Evolutionary conservation across 139 green algal species (phyloP), one percentile per base, ranked within the genome.

Genomic region (Tetradesmus lagerheimii): DNA sequence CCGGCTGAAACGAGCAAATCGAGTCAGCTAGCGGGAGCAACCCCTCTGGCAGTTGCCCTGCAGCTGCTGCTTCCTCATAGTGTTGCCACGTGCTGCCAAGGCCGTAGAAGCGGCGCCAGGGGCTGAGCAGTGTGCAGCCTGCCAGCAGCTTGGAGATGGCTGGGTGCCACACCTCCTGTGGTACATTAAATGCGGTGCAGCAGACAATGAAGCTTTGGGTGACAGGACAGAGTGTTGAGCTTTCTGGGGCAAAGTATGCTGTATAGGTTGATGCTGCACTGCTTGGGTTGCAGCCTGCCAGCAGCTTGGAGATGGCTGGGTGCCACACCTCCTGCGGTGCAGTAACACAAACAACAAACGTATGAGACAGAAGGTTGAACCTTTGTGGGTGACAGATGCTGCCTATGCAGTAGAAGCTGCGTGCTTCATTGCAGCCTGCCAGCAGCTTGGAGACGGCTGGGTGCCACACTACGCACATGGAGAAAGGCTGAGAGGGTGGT

Each of bases 91-190:
- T 89, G 39, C 64, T 89, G 53, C 57, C 35, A 15, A 89, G 20
- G 57, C 83, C 34, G 25, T 89, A 80, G 64, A 89, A 89, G 35
- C 83, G 62, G 38, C 35, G 29, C 14, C 18, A 43, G 29, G 83
- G 83, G 14, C 29, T 31, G 4, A 89, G 83, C 6, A 15, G 62
- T 1, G 35, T 80, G 27, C 38, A 87, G 47, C 82, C 82, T 20
- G 15, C 18, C 37, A 87, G 82, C 82, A 87, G 31, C n/a, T 12
- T 3, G 3, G 82, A n/a, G 31, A 77, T 29, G 45, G 29, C 8
- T n/a, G 82, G 82, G 50, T 87, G 82, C 82, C 82, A 87, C 53
- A 76, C 53, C n/a, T 87, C 50, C 82, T 78, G 82, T 15, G 14
- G 43, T n/a, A 64, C 4, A 64, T 3, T 4, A 64, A 25, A 71